These are phyloP conservation scores for Acanthamoeba sp. DNA, from an alignment of 208 protist genomes.

Conservation along the genomic window DNA sequence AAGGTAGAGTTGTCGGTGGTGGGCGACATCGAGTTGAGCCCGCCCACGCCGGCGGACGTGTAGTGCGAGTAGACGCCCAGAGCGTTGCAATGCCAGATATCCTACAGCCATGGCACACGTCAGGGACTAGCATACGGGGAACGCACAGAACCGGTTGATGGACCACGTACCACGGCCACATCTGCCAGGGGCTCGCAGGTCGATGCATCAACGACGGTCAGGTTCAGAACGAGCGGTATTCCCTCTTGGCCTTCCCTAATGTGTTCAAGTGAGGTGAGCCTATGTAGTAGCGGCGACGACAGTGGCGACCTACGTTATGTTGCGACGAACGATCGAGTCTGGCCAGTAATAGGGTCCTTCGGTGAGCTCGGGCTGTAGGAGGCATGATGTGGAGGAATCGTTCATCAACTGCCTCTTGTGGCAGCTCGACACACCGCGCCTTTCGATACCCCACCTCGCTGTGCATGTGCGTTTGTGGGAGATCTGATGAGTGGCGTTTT, in stretches of 20 bases:
- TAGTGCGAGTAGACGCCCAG: not conserved
- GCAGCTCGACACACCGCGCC: not conserved
- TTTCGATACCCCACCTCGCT: not conserved
- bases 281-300: too few relatives aligned
- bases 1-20: not conserved
- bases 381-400: not conserved
- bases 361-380: not conserved
- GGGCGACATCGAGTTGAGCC: not conserved
- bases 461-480: not conserved
- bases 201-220: not conserved
- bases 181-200: not conserved
- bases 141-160: too few relatives aligned
- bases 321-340: not conserved
- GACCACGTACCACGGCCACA: not conserved
- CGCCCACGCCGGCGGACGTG: not conserved
- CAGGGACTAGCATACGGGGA: too few relatives aligned
- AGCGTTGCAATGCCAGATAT: not conserved
- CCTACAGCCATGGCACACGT: too few relatives aligned
- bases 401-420: not conserved
- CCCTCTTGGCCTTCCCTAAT: not conserved
- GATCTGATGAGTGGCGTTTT: too few relatives aligned
- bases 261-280: too few relatives aligned
- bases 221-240: not conserved
- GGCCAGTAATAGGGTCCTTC: constrained; percentile 5
- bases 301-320: not conserved